These are phyloP conservation scores for Sequoia sempervirens DNA, from an alignment of 75 land plant genomes.

Conservation along the genomic window DNA sequence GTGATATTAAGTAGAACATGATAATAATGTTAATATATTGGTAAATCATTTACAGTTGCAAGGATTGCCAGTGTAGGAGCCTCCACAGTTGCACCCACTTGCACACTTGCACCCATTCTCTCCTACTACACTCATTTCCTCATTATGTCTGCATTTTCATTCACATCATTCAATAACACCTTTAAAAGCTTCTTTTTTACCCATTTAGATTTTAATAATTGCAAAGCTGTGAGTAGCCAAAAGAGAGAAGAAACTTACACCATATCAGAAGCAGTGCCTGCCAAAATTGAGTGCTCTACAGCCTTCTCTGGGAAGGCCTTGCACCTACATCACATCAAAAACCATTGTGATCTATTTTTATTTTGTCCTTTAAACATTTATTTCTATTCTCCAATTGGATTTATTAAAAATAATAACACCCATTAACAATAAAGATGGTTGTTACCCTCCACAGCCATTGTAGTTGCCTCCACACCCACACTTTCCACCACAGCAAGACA, in stretches of 20 bases:
- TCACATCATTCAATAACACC: background rate
- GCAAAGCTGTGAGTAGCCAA: background rate
- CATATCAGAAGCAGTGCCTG: background rate
- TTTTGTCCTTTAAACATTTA: too few species aligned
- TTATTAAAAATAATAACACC: too few species aligned
- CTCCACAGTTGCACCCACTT: slow-evolving; percentile 1
- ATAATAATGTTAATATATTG: background rate
- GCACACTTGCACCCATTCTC: background rate
- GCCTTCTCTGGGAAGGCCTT: background rate
- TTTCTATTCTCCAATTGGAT: too few species aligned
- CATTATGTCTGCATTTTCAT: background rate
- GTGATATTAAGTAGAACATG: too few species aligned
- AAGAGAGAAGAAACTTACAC: background rate
- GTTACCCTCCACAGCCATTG: background rate
- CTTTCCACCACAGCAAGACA: slow-evolving; percentile 4
- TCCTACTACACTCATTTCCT: background rate
- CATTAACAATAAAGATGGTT: too few species aligned
- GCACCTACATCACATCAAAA: background rate
- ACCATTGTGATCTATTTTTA: too few species aligned
- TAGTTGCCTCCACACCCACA: background rate
- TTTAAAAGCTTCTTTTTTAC: too few species aligned
- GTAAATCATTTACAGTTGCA: background rate
- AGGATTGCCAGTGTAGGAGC: background rate
- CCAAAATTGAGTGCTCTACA: background rate
- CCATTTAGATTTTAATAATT: too few species aligned